Base-by-base conservation (phyloP, 1,284 basidiomycete genomes). In the Ceratobasidium sp. region DNA sequence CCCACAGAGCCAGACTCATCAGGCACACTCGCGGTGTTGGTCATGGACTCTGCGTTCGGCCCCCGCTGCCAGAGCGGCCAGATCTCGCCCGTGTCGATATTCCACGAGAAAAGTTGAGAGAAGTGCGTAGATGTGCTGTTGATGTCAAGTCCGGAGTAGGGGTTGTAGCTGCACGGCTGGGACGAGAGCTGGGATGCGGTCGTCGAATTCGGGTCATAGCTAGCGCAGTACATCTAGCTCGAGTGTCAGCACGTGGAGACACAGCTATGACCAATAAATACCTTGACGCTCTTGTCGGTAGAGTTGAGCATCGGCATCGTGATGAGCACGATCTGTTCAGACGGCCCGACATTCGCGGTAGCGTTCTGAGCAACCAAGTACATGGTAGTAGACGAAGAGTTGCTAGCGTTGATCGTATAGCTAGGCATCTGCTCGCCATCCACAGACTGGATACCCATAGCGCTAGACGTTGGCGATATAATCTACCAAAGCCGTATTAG, bases 351-450 rank as follows among this genome's bases (percentile, higher is more conserved):
- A n/a, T 74, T 52, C 10, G 71, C 60, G 20, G 44, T 60, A 1
- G 71, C 60, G 20, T 65, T 60, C 33, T 74, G 71, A 54, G 71
- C 57, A 30, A 74, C 60, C 59, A 74, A 64, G 33, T 74, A 74
- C 71, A 74, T 74, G 23, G 60, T 64, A 8, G 71, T 74, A 46
- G 71, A 74, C 27, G 71, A 52, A 14, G 71, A 74, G 41, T 74
- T 64, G 71, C 71, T 74, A 41, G 71, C 71, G 48, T 74, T 65
- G 60, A 74, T 64, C 33, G 27, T 33, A 74, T 64, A 74, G 41
- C 71, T 57, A 54, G 71, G 71, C 48, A 65, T 38, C 30, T 60
- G 57, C 27, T 74, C 60, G 10, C 48, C 60, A 20, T 30, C 71
- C 18, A 55, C 48, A 12, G 71, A 74, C 30, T 74, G 71, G 16